Conservation (phyloP, 306 rosid species). For the Notholithocarpus densiflorus region DNA sequence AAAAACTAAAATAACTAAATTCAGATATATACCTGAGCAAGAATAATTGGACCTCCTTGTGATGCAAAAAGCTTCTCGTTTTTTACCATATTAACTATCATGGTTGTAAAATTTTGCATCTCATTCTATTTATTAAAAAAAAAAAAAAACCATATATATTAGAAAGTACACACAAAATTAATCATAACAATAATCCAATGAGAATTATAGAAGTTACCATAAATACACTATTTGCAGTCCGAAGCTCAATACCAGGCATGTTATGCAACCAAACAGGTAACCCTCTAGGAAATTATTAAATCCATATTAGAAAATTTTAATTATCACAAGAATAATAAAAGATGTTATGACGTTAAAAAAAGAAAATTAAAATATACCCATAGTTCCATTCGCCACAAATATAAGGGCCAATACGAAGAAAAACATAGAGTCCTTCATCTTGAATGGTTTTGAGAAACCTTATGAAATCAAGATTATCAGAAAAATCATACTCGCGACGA, state of each 20-base stretch:
- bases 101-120: conserved; percentile 52
- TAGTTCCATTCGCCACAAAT: conserved; percentile 68
- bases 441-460: conserved; percentile 16
- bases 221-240: conserved; percentile 41
- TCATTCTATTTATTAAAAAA: conserved; percentile 27
- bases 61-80: conserved; percentile 56
- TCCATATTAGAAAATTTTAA: background rate
- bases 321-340: background rate
- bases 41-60: conserved; percentile 53
- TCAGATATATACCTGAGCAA: conserved; percentile 36
- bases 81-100: conserved; percentile 45
- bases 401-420: conserved; percentile 72
- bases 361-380: conserved; percentile 25
- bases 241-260: conserved; percentile 41
- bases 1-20: no score
- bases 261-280: conserved; percentile 61
- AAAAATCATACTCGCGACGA: conserved; percentile 25
- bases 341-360: background rate
- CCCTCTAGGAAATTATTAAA: conserved; percentile 27
- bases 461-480: conserved; percentile 25
- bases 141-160: background rate
- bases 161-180: background rate
- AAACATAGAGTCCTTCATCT: conserved; percentile 14
- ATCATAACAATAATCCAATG: background rate
- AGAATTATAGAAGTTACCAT: conserved; percentile 32